These are phyloP conservation scores for Carpinus viminea DNA, from an alignment of 306 rosid genomes.

Conservation along the genomic window DNA sequence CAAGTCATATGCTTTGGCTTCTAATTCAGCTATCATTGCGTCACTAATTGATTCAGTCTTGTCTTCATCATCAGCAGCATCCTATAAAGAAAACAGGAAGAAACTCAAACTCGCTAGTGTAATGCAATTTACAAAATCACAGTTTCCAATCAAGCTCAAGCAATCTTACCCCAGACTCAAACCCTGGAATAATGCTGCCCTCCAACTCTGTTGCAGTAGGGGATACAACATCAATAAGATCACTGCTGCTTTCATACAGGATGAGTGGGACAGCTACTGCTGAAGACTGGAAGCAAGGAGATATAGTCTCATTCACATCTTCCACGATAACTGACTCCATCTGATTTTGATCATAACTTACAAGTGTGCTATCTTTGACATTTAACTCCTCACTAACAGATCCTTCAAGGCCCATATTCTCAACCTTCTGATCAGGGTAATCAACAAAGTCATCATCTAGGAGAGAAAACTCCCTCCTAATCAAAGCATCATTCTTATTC, in stretches of 20 bases:
- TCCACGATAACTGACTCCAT: conserved; percentile 28
- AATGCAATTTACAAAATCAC: conserved; percentile 8
- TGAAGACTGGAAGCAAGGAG: conserved; percentile 31
- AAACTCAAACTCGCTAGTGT: neutral
- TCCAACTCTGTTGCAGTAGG: conserved; percentile 50
- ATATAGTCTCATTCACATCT: conserved; percentile 28
- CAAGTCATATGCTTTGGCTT: conserved; percentile 77
- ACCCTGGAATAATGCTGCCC: conserved; percentile 52
- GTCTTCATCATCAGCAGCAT: conserved; percentile 44
- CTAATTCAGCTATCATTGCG: conserved; percentile 78
- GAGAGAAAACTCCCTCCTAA: conserved; percentile 42
- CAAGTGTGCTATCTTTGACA: conserved; percentile 29
- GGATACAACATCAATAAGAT: conserved; percentile 35
- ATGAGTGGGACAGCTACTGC: conserved; percentile 2
- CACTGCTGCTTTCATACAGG: conserved; percentile 36
- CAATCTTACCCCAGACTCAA: conserved; percentile 56
- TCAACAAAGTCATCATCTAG: conserved; percentile 44
- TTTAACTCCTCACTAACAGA: conserved; percentile 33
- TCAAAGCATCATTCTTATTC: conserved; percentile 32
- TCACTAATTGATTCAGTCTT: conserved; percentile 54
- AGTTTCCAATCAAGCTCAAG: conserved; percentile 26
- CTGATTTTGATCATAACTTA: conserved; percentile 24
- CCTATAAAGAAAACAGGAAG: conserved; percentile 46
- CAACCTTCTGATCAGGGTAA: conserved; percentile 38
- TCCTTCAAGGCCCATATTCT: conserved; percentile 33